Base-by-base conservation (phyloP, 352 stramenopile genomes). In the Phytophthora aleatoria region DNA sequence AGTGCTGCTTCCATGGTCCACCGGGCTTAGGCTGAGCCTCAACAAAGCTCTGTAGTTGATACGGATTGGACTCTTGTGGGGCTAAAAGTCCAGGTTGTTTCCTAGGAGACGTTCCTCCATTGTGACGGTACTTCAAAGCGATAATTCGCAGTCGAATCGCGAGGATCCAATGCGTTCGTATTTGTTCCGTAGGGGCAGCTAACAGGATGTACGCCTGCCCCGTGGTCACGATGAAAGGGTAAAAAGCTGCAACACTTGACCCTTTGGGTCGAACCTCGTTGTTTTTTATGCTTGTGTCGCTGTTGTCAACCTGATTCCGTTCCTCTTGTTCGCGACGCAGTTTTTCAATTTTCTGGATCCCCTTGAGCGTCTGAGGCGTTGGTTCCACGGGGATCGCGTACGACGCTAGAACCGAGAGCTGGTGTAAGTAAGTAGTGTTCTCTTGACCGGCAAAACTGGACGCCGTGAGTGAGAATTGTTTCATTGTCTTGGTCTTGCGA, bases 121-220 rank as follows among this genome's bases (percentile, higher is more conserved):
- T 87, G 45, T 79, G 67, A 35, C 75, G 83, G 36, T 89, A 87
- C 39, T 92, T 90, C 10, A 92, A 54, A 3, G 75, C 58, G 42
- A 90, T 84, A 50, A 92, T 85, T 30, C 83, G 79, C 67, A 89
- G 59, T 20, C 79, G 77, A 56, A 90, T 89, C 0, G 81, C 81
- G 8, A 79, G 48, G 33, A 90, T 71, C 83, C 83, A 91, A 47
- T 90, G 72, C 10, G 78, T 74, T 20, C 83, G 74, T 48, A 74
- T 75, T 53, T 75, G 69, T 16, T 87, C 75, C 2, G 53, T 87
- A 0, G 73, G 51, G 0, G 81, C 79, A 12, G 77, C 75, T 20
- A 90, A 61, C 20, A 79, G 51, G 39, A 92, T 64, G 48, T 85
- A 81, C 6, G 83, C 57, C 36, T 81, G 77, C 0, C 81, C 81